Conservation (phyloP, 768 basidiomycete genomes). For the Hygrophorus pudorinus region DNA sequence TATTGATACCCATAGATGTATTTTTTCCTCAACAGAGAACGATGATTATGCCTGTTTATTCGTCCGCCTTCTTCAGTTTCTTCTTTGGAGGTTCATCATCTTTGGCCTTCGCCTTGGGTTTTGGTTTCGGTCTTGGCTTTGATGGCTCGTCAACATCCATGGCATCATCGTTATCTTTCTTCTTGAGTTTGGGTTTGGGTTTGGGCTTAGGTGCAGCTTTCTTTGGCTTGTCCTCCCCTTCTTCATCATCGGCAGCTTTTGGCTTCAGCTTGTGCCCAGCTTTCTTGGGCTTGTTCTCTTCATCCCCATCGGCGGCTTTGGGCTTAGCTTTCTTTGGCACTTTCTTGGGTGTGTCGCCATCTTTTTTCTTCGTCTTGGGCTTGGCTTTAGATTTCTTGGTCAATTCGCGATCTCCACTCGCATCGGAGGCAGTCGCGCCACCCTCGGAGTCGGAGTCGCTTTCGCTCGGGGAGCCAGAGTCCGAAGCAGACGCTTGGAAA, state of each 20-base stretch:
- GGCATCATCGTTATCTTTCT: conserved; percentile 23
- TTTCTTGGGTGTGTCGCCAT: conserved; percentile 25
- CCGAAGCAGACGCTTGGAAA: conserved; percentile 79
- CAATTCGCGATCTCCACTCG: conserved; percentile 67
- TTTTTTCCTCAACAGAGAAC: background rate
- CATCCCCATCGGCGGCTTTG: conserved; percentile 18
- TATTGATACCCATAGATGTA: background rate
- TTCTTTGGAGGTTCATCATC: conserved; percentile 58
- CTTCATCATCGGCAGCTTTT: conserved; percentile 23
- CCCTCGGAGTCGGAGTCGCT: conserved; percentile 56
- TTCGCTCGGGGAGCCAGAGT: conserved; percentile 80
- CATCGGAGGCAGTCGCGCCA: conserved; percentile 75
- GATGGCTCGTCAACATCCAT: conserved; percentile 33
- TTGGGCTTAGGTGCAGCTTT: conserved; percentile 24
- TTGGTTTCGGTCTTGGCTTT: conserved; percentile 34
- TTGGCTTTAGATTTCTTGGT: conserved; percentile 31
- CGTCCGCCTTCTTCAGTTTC: conserved; percentile 54
- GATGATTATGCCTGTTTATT: conserved; percentile 2
- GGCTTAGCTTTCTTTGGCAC: conserved; percentile 27
- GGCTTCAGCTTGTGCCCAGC: conserved; percentile 28
- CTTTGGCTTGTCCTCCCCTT: conserved; percentile 28
- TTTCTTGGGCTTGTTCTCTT: conserved; percentile 27
- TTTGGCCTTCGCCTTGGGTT: conserved; percentile 31
- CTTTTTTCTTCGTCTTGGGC: conserved; percentile 31
- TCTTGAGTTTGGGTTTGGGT: conserved; percentile 38